These are phyloP conservation scores for Ogataea ganodermae DNA, from an alignment of 805 yeast genomes.

Conservation along the genomic window DNA sequence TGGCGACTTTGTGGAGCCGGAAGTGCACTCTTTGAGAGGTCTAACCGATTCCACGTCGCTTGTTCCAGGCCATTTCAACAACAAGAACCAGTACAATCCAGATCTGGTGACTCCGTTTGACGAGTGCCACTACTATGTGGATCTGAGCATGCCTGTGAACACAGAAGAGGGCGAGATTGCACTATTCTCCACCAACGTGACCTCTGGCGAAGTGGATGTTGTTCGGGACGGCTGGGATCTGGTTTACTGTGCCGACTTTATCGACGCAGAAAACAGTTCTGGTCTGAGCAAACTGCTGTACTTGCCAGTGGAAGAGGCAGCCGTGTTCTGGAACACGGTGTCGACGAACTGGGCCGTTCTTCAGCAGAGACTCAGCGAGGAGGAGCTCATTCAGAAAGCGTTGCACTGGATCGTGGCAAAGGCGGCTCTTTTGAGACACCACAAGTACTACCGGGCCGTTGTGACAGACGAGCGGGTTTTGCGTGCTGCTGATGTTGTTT, in stretches of 20 bases:
- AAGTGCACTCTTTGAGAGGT: constrained; percentile 19
- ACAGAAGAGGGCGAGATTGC: constrained; percentile 46
- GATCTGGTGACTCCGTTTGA: constrained; percentile 52
- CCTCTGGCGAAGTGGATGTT: constrained; percentile 19
- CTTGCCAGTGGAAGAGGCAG: constrained; percentile 17
- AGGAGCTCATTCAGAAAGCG: neutral
- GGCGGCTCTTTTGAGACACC: neutral
- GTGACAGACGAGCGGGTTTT: constrained; percentile 5
- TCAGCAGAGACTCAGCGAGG: neutral
- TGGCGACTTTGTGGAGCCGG: constrained; percentile 67
- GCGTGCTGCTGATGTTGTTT: neutral
- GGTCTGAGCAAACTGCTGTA: constrained; percentile 58
- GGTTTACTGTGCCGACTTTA: constrained; percentile 49
- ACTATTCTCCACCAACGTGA: constrained; percentile 13
- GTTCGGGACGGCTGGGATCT: constrained; percentile 46
- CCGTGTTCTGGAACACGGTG: neutral
- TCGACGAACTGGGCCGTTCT: neutral
- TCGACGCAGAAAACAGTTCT: constrained; percentile 53
- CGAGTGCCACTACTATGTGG: constrained; percentile 71
- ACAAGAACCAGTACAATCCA: constrained; percentile 64
- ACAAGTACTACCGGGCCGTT: constrained; percentile 3
- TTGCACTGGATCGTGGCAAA: neutral
- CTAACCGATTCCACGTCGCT: constrained; percentile 42
- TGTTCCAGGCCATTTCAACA: constrained; percentile 71
- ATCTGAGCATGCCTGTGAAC: constrained; percentile 54